Base-by-base conservation (phyloP, 164 flowering plant genomes). In the Chloranthus sessilifolius region DNA sequence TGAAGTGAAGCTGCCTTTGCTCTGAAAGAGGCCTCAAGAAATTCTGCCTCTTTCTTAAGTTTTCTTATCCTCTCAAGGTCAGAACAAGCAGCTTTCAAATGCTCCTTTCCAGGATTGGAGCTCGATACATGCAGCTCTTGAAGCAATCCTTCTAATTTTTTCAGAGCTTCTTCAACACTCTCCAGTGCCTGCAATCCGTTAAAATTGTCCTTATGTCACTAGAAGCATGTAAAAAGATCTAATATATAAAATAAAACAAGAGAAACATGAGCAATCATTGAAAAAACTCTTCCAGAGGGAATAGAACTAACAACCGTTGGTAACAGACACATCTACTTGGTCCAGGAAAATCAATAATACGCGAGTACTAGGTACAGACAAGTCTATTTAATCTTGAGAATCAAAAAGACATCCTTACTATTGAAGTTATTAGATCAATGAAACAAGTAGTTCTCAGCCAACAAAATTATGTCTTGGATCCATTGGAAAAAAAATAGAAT, bases 21-120 rank as follows among this genome's bases (percentile, higher is more conserved):
- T 65, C 99, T 79, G 59, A 94, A 88, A 57, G 99, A 94, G 30
- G 85, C 99, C 78, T 88, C 97, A 37, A 94, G 72, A 80, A 88
- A 88, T 54, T 94, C 99, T 44, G 99, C 95, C 65, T 94, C 97
- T 68, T 92, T 92, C 62, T 94, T 94, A 26, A 94, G 92, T 61
- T 79, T 86, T 53, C 99, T 74, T 55, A 94, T 88, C 62, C 75
- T 86, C 76, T 94, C 99, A 52, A 94, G 95, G 62, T 94, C 97
- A 62, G 95, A 82, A 63, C 97, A 94, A 58, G 97, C 97, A 66
- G 95, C 99, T 75, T 84, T 72, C 35, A 88, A 43, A 55, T 88
- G 95, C 71, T 94, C 90, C 63, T 82, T 94, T 55, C 81, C 88
- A 64, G 95, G 63, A 55, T 57, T 67, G 29, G 92, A 71, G 62